Evolutionary conservation across 305 asterid genomes (phyloP).

Genomic region (Solanum hybrid): DNA sequence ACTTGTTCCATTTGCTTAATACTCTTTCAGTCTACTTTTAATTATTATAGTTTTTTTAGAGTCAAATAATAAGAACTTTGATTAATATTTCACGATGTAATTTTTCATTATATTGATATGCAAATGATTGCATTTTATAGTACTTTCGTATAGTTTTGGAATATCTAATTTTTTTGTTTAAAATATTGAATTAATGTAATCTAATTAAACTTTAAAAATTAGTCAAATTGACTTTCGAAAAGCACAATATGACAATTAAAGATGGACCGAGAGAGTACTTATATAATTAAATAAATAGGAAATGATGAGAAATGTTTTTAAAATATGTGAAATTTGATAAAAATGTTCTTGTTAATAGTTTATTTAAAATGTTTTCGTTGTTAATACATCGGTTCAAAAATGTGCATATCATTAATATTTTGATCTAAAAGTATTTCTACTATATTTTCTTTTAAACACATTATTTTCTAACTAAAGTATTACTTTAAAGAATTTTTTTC

Average conservation of each 20-base stretch:
- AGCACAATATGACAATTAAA: not conserved
- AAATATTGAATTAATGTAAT: too few species aligned
- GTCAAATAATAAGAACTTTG: too few species aligned
- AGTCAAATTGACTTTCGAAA: not conserved
- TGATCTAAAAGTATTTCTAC: not conserved
- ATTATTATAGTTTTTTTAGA: too few species aligned
- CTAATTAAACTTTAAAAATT: too few species aligned
- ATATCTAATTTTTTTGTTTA: too few species aligned
- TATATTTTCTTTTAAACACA: not conserved
- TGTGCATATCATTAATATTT: not conserved
- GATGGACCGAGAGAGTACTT: not conserved
- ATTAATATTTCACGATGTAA: too few species aligned
- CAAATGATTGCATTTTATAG: too few species aligned
- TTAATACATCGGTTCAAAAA: not conserved
- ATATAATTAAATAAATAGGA: too few species aligned
- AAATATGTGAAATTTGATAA: not conserved
- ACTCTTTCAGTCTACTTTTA: not conserved
- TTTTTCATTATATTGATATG: too few species aligned
- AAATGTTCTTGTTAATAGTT: not conserved
- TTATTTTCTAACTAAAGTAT: not conserved
- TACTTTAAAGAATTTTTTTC: too few species aligned
- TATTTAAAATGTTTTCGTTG: not conserved
- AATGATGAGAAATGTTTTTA: too few species aligned
- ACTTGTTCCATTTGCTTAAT: not conserved
- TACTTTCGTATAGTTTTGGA: too few species aligned